These are phyloP conservation scores for Dictyostelium purpureum DNA, from an alignment of 78 protist genomes.

Conservation along the genomic window DNA sequence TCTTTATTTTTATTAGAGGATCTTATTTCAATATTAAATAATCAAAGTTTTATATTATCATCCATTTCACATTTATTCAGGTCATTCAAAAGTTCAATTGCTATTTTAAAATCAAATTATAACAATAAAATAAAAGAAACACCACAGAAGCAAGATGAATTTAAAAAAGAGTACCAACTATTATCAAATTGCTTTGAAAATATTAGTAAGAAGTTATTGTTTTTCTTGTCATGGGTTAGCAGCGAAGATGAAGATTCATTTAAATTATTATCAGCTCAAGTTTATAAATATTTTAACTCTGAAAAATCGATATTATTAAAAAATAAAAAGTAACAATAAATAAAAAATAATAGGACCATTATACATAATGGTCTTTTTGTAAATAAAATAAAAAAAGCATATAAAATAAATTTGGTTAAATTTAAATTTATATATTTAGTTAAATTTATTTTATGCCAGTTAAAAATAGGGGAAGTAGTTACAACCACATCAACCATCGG, in stretches of 20 bases:
- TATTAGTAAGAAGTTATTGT: conserved; percentile 8
- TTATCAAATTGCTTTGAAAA: background rate
- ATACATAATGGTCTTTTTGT: too few relatives aligned
- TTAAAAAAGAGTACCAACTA: background rate
- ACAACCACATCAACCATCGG: too few relatives aligned
- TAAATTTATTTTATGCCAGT: too few relatives aligned
- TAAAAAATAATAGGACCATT: too few relatives aligned
- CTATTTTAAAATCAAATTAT: conserved; percentile 3
- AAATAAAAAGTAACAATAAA: background rate
- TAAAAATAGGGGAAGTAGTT: too few relatives aligned
- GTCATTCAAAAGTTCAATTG: background rate
- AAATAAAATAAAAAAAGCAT: background rate
- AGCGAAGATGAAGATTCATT: background rate
- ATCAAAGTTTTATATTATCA: background rate
- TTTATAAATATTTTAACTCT: background rate
- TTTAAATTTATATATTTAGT: too few relatives aligned
- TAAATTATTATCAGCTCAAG: background rate
- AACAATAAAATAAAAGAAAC: background rate
- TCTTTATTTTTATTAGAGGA: conserved; percentile 36
- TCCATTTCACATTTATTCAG: conserved; percentile 23
- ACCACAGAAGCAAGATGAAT: background rate
- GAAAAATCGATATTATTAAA: conserved; percentile 6
- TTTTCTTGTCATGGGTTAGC: conserved; percentile 36
- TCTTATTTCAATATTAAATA: background rate
- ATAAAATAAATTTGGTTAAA: too few relatives aligned